phyloP scores from a whole-genome alignment of 345 rosid species.

The Eucalyptus regnans region DNA sequence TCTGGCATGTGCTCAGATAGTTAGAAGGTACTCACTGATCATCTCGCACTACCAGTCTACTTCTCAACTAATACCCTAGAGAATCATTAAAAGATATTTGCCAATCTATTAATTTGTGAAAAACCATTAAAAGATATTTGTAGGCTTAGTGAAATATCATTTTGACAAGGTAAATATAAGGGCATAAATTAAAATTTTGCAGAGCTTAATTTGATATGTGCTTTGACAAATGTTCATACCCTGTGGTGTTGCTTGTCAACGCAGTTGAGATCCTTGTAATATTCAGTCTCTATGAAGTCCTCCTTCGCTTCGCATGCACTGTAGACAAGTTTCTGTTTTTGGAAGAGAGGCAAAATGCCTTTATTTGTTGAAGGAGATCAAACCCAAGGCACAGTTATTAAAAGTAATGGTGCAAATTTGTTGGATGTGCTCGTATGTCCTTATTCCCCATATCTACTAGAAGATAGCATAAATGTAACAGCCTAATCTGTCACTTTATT shows the following conservation, averaged over 20 bases:
- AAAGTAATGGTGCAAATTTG: neutral
- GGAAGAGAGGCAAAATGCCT: neutral
- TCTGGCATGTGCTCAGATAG: slow-evolving; percentile 13
- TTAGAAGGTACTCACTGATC: neutral
- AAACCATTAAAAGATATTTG: neutral
- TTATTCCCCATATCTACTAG: neutral
- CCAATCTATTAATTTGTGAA: neutral
- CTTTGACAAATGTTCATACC: slow-evolving; percentile 4
- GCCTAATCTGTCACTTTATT: neutral
- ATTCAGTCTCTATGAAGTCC: slow-evolving; percentile 57
- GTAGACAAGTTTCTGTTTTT: slow-evolving; percentile 19
- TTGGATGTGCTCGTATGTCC: neutral
- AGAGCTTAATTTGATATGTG: neutral
- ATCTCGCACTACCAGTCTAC: neutral
- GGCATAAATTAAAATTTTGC: neutral
- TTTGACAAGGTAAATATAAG: neutral
- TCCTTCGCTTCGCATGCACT: slow-evolving; percentile 18
- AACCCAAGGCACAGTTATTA: neutral
- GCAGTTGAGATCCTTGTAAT: slow-evolving; percentile 46
- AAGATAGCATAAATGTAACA: neutral
- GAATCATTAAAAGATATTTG: neutral
- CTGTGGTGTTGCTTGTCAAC: slow-evolving; percentile 57
- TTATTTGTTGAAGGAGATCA: neutral
- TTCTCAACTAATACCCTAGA: neutral
- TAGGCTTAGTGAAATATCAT: neutral